Evolutionary conservation across 345 rosid species (phyloP).

Genomic region (Viola odorata): DNA sequence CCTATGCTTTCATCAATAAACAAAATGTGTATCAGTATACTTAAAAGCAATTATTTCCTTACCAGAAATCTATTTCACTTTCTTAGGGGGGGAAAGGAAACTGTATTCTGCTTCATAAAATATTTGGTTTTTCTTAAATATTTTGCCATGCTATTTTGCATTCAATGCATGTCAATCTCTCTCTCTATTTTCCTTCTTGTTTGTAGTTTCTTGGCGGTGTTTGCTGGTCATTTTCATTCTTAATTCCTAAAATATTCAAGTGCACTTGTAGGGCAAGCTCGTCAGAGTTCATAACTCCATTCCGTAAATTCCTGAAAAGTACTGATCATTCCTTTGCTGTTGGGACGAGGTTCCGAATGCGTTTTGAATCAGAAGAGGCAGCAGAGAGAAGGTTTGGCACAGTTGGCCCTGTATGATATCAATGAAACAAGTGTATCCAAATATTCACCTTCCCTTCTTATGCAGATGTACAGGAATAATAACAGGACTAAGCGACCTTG

Average conservation of each 20-base stretch:
- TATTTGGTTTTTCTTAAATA: too few species aligned
- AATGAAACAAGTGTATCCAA: background rate
- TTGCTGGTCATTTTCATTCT: background rate
- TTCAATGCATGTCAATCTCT: too few species aligned
- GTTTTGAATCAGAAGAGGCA: slow-evolving; percentile 84
- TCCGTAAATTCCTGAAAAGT: slow-evolving; percentile 68
- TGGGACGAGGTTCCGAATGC: slow-evolving; percentile 90
- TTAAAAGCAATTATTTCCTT: too few species aligned
- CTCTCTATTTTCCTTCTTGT: too few species aligned
- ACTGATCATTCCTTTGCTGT: slow-evolving; percentile 52
- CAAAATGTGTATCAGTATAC: too few species aligned
- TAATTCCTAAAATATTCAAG: background rate
- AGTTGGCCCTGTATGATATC: background rate
- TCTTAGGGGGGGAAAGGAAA: too few species aligned
- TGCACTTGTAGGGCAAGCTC: slow-evolving; percentile 49
- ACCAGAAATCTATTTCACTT: too few species aligned
- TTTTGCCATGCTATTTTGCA: too few species aligned
- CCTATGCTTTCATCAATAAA: background rate
- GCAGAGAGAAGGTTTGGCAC: slow-evolving; percentile 72
- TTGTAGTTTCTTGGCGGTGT: background rate
- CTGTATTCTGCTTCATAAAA: too few species aligned
- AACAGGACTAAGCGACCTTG: slow-evolving; percentile 71
- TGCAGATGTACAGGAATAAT: slow-evolving; percentile 73
- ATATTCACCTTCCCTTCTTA: slow-evolving; percentile 1
- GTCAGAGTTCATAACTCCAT: slow-evolving; percentile 71